phyloP scores from a whole-genome alignment of 441 rosid genomes.

The Gossypium trilobum region DNA sequence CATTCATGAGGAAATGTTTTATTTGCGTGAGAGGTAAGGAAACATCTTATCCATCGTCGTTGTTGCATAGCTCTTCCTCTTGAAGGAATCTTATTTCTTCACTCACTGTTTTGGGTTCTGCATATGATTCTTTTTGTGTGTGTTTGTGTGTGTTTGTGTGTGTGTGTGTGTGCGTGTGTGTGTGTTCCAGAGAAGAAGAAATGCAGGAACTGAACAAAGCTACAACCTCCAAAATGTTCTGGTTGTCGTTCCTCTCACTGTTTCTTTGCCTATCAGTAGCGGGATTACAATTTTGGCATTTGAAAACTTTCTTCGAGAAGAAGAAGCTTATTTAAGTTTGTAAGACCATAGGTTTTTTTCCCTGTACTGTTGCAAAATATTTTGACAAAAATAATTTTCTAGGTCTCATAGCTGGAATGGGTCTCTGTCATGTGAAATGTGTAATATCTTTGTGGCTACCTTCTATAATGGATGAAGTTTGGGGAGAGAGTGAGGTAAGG shows the following conservation, averaged over 20 bases:
- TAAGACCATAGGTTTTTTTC: not conserved
- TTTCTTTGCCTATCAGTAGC: slow-evolving; percentile 50
- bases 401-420: not conserved
- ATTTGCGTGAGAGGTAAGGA: slow-evolving; percentile 55
- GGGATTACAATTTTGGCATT: slow-evolving; percentile 59
- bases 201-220: slow-evolving; percentile 52
- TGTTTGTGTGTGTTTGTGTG: too few relatives aligned
- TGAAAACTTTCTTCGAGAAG: slow-evolving; percentile 63
- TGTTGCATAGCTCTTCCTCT: not conserved
- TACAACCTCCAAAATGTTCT: slow-evolving; percentile 53
- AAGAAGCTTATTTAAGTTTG: slow-evolving; percentile 49
- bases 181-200: slow-evolving; percentile 48
- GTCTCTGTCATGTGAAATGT: too few relatives aligned
- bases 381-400: slow-evolving; percentile 2
- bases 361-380: not conserved
- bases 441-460: not conserved
- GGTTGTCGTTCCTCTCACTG: slow-evolving; percentile 51
- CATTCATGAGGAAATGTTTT: slow-evolving; percentile 62
- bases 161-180: too few relatives aligned
- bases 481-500: not conserved
- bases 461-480: not conserved
- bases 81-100: not conserved
- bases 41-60: not conserved
- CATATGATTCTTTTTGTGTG: not conserved
- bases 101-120: not conserved